A percentile compares a stretch with the other conserved stretches of the same genome.
phyloP scores from a whole-genome alignment of 148 eudicot genomes.

The Suaeda aralocaspica region DNA sequence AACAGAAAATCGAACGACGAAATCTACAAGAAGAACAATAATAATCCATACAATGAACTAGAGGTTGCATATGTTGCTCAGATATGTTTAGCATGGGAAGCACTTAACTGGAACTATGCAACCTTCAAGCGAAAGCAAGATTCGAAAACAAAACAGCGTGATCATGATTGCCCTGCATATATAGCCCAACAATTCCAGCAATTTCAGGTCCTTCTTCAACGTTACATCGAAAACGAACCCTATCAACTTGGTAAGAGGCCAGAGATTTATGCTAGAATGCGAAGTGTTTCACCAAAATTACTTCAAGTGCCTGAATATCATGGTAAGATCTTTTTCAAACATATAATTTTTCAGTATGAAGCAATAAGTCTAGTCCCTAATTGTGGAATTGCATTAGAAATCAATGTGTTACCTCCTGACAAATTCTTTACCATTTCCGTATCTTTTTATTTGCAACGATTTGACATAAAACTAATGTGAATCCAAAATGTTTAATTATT shows the following conservation, averaged over 20 bases:
- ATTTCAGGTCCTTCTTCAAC: constrained; percentile 76
- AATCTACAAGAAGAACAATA: constrained; percentile 26
- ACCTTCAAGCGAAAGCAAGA: constrained; percentile 61
- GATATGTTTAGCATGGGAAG: constrained; percentile 84
- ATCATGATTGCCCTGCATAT: constrained; percentile 76
- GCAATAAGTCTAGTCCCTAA: too few species aligned
- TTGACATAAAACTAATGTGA: too few species aligned
- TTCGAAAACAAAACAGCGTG: constrained; percentile 27
- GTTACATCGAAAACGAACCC: constrained; percentile 81
- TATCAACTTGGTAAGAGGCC: constrained; percentile 78
- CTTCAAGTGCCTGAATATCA: constrained; percentile 94
- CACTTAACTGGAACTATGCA: constrained; percentile 79
- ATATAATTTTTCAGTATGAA: too few species aligned
- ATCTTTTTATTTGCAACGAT: too few species aligned
- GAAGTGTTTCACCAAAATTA: constrained; percentile 65
- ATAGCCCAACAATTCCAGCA: constrained; percentile 91
- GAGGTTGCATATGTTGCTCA: constrained; percentile 88
- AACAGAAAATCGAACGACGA: constrained; percentile 26
- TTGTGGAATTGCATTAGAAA: too few species aligned
- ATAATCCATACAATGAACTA: constrained; percentile 57
- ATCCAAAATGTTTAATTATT: too few species aligned
- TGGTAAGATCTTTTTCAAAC: too few species aligned
- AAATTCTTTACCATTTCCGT: too few species aligned
- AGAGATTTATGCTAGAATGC: constrained; percentile 69
- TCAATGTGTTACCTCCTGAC: too few species aligned